Evolutionary conservation across 306 rosid species (phyloP).

Genomic region (Delonix regia): DNA sequence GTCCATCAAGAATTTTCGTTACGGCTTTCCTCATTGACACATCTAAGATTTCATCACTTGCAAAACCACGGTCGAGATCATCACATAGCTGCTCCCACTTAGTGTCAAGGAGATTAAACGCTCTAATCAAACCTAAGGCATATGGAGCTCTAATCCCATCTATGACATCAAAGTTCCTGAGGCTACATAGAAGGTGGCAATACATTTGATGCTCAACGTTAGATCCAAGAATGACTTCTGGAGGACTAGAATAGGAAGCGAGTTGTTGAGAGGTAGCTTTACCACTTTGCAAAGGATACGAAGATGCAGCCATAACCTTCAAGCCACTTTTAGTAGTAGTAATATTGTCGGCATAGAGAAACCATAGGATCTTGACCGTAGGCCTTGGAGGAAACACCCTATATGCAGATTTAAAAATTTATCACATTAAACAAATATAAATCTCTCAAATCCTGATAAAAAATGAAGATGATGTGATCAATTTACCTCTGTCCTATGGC

Average conservation of each 20-base stretch:
- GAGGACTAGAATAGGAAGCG: constrained; percentile 53
- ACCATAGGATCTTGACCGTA: constrained; percentile 48
- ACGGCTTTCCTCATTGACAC: constrained; percentile 53
- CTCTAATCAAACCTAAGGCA: constrained; percentile 56
- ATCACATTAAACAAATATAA: neutral
- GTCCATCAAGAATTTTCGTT: constrained; percentile 52
- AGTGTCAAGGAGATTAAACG: constrained; percentile 46
- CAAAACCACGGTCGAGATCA: constrained; percentile 61
- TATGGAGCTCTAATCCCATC: constrained; percentile 61
- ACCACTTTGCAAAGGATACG: constrained; percentile 59
- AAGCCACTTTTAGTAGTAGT: constrained; percentile 62
- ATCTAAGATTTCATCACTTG: constrained; percentile 50
- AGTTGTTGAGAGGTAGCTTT: constrained; percentile 44
- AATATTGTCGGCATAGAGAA: constrained; percentile 58
- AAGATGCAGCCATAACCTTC: constrained; percentile 74
- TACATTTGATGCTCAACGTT: constrained; percentile 70
- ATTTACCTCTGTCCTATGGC: constrained; percentile 57
- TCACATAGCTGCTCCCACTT: constrained; percentile 65
- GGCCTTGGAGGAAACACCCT: constrained; percentile 66
- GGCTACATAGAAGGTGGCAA: constrained; percentile 72
- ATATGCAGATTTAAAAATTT: constrained; percentile 10
- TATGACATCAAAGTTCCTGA: constrained; percentile 43
- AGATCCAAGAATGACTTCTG: constrained; percentile 58
- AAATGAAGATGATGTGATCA: neutral
- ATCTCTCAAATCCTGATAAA: neutral